Conservation (phyloP, 208 protist genomes). For the Blastocrithidia nonstop region DNA sequence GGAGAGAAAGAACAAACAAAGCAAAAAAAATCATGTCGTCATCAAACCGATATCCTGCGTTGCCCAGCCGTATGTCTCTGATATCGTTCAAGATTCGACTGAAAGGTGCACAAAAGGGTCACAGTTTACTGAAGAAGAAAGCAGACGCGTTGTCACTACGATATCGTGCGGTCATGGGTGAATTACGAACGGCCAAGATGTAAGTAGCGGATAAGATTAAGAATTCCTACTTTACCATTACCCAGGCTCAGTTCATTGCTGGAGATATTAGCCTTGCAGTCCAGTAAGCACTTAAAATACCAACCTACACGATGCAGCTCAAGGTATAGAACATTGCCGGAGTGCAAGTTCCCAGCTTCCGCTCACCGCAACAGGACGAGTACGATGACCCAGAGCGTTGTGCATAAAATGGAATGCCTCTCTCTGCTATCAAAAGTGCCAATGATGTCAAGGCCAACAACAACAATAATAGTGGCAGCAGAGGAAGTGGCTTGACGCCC, state of each 20-base stretch:
- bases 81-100: slow-evolving; percentile 89
- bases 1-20: too few relatives aligned
- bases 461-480: not conserved
- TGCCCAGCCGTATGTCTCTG: slow-evolving; percentile 87
- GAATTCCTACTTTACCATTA: slow-evolving; percentile 89
- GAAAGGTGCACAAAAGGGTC: slow-evolving; percentile 95
- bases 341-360: slow-evolving; percentile 94
- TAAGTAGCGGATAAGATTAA: slow-evolving; percentile 81
- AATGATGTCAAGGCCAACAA: not conserved
- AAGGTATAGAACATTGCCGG: slow-evolving; percentile 96
- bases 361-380: slow-evolving; percentile 19
- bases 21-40: slow-evolving; percentile 38
- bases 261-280: slow-evolving; percentile 93
- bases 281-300: slow-evolving; percentile 87
- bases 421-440: not conserved
- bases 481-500: slow-evolving; percentile 3
- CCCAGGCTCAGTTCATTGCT: slow-evolving; percentile 92
- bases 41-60: slow-evolving; percentile 69
- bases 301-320: slow-evolving; percentile 80
- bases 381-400: slow-evolving; percentile 3
- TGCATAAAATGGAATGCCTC: slow-evolving; percentile 4
- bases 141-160: slow-evolving; percentile 96
- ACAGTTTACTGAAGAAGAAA: slow-evolving; percentile 99
- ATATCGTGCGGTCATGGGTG: slow-evolving; percentile 89
- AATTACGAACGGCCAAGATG: slow-evolving; percentile 88